Evolutionary conservation across 2,329 filamentous ascomycete species (phyloP).

Genomic region (Alternaria consortialis): DNA sequence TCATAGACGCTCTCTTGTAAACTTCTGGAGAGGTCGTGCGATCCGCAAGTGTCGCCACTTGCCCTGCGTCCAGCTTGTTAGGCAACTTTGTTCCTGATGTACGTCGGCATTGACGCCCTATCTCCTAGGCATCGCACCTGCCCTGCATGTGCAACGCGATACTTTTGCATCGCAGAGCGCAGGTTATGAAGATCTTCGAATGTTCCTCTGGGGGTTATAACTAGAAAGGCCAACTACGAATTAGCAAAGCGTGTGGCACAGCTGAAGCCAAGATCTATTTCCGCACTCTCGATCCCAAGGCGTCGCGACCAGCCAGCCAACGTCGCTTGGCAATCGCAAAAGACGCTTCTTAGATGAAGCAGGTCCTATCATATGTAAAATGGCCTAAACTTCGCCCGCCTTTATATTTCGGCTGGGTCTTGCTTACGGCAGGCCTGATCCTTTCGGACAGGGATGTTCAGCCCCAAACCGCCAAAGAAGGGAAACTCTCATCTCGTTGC

Average conservation of each 20-base stretch:
- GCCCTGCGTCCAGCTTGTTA: not conserved
- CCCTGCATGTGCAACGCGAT: not conserved
- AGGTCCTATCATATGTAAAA: not conserved
- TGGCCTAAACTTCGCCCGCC: not conserved
- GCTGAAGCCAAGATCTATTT: constrained; percentile 12
- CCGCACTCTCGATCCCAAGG: not conserved
- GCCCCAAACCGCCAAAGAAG: too few species aligned
- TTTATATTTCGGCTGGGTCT: not conserved
- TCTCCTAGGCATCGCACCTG: not conserved
- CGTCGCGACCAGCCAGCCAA: not conserved
- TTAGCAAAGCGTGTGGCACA: not conserved
- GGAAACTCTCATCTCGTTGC: not conserved
- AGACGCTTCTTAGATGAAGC: not conserved
- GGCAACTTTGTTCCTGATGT: not conserved
- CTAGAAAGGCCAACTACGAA: not conserved
- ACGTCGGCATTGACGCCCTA: not conserved
- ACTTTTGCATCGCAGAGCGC: not conserved
- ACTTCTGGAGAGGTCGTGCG: not conserved
- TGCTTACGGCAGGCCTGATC: not conserved
- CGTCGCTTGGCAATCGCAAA: not conserved
- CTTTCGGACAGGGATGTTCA: not conserved
- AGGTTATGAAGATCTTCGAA: not conserved
- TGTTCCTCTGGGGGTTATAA: not conserved
- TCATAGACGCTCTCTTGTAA: not conserved
- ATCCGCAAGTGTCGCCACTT: not conserved